phyloP scores from a whole-genome alignment of 148 eudicot genomes.

The Nepenthes gracilis region DNA sequence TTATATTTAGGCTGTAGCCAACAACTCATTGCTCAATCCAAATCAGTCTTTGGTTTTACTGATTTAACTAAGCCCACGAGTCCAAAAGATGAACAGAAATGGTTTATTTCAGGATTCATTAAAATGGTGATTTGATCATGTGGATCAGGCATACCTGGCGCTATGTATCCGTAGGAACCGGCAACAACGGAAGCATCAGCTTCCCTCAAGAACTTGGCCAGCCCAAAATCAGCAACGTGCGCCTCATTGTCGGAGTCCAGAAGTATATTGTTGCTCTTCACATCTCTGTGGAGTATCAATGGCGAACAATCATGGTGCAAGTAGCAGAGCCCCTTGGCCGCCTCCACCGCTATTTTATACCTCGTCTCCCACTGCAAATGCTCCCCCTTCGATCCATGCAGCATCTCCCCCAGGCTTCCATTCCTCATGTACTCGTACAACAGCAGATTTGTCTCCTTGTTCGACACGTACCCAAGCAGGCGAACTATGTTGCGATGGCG shows the following conservation, averaged over 20 bases:
- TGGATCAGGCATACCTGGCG: constrained; percentile 31
- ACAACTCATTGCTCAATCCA: too few species aligned
- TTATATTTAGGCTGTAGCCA: too few species aligned
- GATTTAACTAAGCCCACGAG: too few species aligned
- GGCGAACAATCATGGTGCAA: constrained; percentile 78
- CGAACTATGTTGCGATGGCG: constrained; percentile 73
- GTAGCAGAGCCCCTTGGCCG: constrained; percentile 77
- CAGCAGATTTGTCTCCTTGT: constrained; percentile 60
- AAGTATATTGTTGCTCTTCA: constrained; percentile 61
- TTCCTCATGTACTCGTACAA: constrained; percentile 87
- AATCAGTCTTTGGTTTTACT: too few species aligned
- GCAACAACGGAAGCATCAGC: constrained; percentile 37
- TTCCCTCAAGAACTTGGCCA: constrained; percentile 42
- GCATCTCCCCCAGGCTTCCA: constrained; percentile 89
- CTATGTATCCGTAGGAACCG: constrained; percentile 77
- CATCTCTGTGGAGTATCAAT: constrained; percentile 50
- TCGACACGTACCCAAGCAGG: constrained; percentile 67
- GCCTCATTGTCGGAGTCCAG: constrained; percentile 52
- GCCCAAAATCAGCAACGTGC: constrained; percentile 64
- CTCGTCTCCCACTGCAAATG: constrained; percentile 79
- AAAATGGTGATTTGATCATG: too few species aligned
- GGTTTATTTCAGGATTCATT: too few species aligned
- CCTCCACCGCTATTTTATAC: constrained; percentile 76
- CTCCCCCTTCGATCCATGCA: constrained; percentile 72
- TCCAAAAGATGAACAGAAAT: too few species aligned